A percentile compares a stretch with the other conserved stretches of the same genome.
Evolutionary conservation across 2,329 filamentous ascomycete genomes (phyloP).

Genomic region (Apiospora kogelbergensis): DNA sequence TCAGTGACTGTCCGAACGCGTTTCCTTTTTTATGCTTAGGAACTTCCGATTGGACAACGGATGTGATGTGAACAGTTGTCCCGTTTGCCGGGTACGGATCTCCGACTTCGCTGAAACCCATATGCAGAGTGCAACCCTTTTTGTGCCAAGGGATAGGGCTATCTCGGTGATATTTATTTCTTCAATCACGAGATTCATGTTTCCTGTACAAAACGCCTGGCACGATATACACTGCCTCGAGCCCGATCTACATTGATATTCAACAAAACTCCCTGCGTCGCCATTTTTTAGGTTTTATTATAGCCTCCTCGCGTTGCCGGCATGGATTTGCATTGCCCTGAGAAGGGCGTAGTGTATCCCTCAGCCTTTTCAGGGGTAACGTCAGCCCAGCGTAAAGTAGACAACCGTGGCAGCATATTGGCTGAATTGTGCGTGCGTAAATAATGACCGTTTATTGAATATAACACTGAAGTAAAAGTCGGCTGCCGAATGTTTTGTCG

Average conservation of each 20-base stretch:
- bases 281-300: not conserved
- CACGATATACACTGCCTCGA: no score
- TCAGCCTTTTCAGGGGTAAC: not conserved
- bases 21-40: not conserved
- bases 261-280: not conserved
- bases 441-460: no score
- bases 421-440: no score
- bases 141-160: not conserved
- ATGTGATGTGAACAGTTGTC: not conserved
- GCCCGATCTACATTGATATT: not conserved
- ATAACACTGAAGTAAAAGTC: not conserved
- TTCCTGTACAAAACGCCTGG: no score
- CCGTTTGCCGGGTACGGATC: not conserved
- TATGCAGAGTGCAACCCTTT: not conserved
- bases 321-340: not conserved
- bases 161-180: not conserved
- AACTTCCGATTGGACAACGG: not conserved
- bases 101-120: not conserved
- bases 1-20: not conserved
- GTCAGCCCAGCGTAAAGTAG: no score
- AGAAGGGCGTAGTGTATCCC: not conserved
- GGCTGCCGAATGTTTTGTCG: no score
- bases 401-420: not conserved
- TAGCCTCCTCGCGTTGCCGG: not conserved
- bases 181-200: not conserved